phyloP scores from a whole-genome alignment of 495 filamentous ascomycete species.

The Aspergillus affinis region DNA sequence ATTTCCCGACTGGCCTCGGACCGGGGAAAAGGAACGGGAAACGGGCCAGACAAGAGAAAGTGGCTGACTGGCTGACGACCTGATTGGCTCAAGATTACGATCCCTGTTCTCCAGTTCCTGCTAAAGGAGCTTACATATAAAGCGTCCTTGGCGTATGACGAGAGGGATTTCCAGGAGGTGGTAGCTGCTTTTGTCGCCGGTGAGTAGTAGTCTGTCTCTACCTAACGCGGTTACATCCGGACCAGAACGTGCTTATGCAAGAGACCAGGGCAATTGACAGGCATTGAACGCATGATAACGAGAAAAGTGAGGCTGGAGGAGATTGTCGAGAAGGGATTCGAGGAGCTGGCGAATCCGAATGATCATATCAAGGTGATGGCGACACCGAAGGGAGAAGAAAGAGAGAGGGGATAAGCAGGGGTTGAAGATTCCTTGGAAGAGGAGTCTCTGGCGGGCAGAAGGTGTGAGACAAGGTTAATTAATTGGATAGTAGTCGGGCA shows the following conservation, averaged over 20 bases:
- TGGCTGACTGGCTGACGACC: slow-evolving; percentile 24
- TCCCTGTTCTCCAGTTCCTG: slow-evolving; percentile 11
- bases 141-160: slow-evolving; percentile 38
- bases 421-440: neutral
- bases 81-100: slow-evolving; percentile 7
- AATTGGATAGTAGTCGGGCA: neutral
- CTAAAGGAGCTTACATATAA: slow-evolving; percentile 30
- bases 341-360: slow-evolving; percentile 52
- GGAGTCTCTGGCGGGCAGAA: neutral
- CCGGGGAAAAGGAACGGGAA: too few species aligned
- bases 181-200: slow-evolving; percentile 51
- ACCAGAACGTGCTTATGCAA: slow-evolving; percentile 1
- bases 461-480: neutral
- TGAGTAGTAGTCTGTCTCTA: slow-evolving; percentile 26
- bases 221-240: neutral
- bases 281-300: slow-evolving; percentile 56
- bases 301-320: slow-evolving; percentile 49
- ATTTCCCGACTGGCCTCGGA: too few species aligned
- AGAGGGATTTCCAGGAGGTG: slow-evolving; percentile 54
- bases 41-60: slow-evolving; percentile 7
- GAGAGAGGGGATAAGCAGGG: neutral
- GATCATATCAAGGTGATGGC: slow-evolving; percentile 58
- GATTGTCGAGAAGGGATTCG: slow-evolving; percentile 54
- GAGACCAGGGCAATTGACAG: slow-evolving; percentile 25
- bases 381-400: slow-evolving; percentile 24